These are phyloP conservation scores for Orychophragmus violaceus DNA, from an alignment of 345 rosid genomes.

Conservation along the genomic window DNA sequence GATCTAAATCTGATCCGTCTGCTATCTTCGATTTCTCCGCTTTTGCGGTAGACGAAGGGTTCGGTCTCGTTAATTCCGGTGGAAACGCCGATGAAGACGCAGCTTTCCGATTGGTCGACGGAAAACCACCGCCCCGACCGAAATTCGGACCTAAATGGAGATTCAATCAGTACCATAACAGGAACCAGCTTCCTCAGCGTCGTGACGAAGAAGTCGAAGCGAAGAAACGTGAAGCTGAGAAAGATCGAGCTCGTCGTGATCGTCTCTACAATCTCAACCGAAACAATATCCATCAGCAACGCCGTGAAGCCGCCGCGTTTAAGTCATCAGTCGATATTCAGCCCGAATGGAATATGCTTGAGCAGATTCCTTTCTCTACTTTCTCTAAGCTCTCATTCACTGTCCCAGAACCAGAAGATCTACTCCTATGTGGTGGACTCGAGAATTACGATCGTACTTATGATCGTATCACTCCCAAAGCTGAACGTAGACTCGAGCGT, in stretches of 20 bases:
- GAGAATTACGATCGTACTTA: conserved; percentile 64
- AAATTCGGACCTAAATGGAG: background rate
- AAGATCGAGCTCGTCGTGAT: background rate
- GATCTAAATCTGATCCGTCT: background rate
- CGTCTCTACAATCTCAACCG: background rate
- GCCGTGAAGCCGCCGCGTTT: background rate
- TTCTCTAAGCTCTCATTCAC: background rate
- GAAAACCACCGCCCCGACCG: background rate
- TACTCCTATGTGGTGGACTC: conserved; percentile 23
- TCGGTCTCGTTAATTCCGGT: background rate
- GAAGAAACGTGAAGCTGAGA: background rate
- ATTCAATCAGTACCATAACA: background rate
- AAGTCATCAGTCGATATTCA: background rate
- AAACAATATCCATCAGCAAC: background rate
- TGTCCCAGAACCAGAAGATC: background rate
- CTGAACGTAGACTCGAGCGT: conserved; percentile 78
- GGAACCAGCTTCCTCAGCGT: background rate
- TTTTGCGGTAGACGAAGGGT: background rate
- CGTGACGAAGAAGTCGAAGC: background rate
- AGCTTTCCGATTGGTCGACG: background rate
- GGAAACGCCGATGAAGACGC: background rate
- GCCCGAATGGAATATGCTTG: background rate
- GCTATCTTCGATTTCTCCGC: background rate
- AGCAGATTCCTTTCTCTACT: background rate
- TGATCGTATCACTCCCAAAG: conserved; percentile 77